Conservation (phyloP, 139 green algal species). For the Astrephomene gubernaculifera region DNA sequence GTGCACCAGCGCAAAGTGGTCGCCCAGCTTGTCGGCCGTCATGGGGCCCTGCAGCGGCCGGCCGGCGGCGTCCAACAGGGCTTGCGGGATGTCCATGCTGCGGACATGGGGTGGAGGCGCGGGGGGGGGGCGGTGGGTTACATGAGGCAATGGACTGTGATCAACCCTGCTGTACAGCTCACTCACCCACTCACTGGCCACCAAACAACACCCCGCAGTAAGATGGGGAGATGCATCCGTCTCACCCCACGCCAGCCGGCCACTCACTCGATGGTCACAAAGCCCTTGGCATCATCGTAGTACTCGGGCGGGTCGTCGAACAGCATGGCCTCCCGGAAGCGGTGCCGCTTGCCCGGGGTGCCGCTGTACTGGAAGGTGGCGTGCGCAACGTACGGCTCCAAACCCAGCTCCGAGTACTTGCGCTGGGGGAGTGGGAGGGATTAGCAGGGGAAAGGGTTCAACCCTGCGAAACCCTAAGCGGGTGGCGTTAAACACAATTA, state of each 20-base stretch:
- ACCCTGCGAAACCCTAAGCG: no score
- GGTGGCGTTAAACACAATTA: no score
- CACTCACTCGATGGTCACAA: conserved; percentile 45
- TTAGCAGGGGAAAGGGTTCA: conserved; percentile 68
- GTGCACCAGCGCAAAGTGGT: conserved; percentile 80
- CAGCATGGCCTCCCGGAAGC: conserved; percentile 82
- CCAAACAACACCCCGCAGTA: background rate
- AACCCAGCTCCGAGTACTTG: conserved; percentile 68
- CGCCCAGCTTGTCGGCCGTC: conserved; percentile 39
- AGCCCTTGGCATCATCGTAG: conserved; percentile 63
- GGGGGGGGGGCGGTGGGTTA: background rate
- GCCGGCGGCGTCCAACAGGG: conserved; percentile 45
- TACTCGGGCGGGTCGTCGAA: conserved; percentile 82
- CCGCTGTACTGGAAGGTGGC: conserved; percentile 93
- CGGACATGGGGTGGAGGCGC: background rate
- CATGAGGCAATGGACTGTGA: background rate
- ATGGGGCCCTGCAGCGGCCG: background rate
- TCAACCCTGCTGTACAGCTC: background rate
- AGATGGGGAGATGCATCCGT: no score
- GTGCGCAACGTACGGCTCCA: conserved; percentile 89
- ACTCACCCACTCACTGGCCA: background rate
- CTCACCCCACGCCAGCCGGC: background rate
- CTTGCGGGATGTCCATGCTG: conserved; percentile 59
- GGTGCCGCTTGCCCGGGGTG: conserved; percentile 89
- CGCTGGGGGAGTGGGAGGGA: conserved; percentile 61